Base-by-base conservation (phyloP, 2,329 filamentous ascomycete species). In the Neofusicoccum cordaticola region DNA sequence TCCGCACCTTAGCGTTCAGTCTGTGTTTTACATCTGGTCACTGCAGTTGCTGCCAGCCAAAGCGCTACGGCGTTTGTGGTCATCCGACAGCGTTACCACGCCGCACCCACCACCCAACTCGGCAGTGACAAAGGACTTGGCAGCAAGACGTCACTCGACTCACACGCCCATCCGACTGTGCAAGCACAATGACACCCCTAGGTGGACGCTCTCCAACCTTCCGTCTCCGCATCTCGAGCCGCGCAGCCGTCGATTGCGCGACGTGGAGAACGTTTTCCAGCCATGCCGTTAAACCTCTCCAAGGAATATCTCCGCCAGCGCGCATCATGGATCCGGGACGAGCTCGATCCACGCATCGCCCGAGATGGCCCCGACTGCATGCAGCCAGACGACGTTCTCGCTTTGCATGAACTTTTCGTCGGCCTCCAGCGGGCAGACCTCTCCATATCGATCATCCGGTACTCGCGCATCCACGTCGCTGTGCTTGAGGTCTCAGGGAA, bases 281-380 rank as follows among this genome's bases (percentile, higher is more conserved):
- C n/a, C 13, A 64, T 64, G 62, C 8, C 62, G 6, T 34, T 37
- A 11, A 48, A 50, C 52, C 39, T 50, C 35, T 50, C 52, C 52
- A 58, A 60, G 22, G 62, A 58, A 13, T 6, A 22, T 6, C 75
- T 83, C 50, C 77, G 72, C 42, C 64, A 73, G 19, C 70, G 78
- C 48, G 71, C 78, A 2, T 71, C 70, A 37, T 82, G 81, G 79
- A 82, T 83, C 58, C 79, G 81, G 41, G 80, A 83, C 68, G 75
- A 78, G 4, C 77, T 83, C 15, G 81, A 83, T 61, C 73, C 77
- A 3, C 69, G 77, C 47, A 75, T 83, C 52, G 80, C 81, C 5
- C 78, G 76, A 17, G 76, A 82, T 44, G 81, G 81, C 1, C 77
- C 79, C 0, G 73, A 81, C 44, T 70, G 71, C 3, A 70, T 83